A percentile compares a stretch with the other conserved stretches of the same genome.
These are phyloP conservation scores for Thamnidium elegans DNA, from an alignment of 192 early-diverging fungal species.

Conservation along the genomic window DNA sequence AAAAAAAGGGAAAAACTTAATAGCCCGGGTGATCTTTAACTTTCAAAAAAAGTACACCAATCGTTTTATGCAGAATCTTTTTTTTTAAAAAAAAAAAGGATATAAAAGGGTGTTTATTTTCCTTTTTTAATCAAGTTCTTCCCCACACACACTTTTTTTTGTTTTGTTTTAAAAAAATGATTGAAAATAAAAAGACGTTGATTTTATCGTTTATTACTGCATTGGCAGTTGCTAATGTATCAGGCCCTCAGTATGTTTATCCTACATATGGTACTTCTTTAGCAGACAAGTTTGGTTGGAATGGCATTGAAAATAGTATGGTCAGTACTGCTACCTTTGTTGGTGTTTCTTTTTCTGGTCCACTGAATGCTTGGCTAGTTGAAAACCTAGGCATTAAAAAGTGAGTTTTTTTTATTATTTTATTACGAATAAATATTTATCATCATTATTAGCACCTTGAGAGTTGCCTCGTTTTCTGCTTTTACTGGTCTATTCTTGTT, in stretches of 20 bases:
- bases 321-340: slow-evolving; percentile 35
- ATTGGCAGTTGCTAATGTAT: slow-evolving; percentile 30
- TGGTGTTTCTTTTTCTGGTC: slow-evolving; percentile 34
- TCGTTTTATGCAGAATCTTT: background rate
- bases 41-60: background rate
- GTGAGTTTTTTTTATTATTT: no score
- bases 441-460: slow-evolving; percentile 10
- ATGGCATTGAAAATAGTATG: slow-evolving; percentile 32
- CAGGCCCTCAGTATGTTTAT: slow-evolving; percentile 33
- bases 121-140: background rate
- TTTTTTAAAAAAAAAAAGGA: background rate
- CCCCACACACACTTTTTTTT: no score
- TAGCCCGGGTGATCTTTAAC: background rate
- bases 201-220: slow-evolving; percentile 30
- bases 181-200: background rate
- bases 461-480: slow-evolving; percentile 17
- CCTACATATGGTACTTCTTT: slow-evolving; percentile 28
- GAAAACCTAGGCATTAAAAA: slow-evolving; percentile 16
- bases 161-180: background rate
- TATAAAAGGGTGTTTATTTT: background rate
- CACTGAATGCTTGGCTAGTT: slow-evolving; percentile 29
- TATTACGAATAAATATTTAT: no score
- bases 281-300: slow-evolving; percentile 28
- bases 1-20: no score
- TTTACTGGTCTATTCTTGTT: slow-evolving; percentile 27